Percentiles rank a stretch among this genome's conserved stretches.
phyloP scores from a whole-genome alignment of 306 rosid genomes.

The Pueraria montana region DNA sequence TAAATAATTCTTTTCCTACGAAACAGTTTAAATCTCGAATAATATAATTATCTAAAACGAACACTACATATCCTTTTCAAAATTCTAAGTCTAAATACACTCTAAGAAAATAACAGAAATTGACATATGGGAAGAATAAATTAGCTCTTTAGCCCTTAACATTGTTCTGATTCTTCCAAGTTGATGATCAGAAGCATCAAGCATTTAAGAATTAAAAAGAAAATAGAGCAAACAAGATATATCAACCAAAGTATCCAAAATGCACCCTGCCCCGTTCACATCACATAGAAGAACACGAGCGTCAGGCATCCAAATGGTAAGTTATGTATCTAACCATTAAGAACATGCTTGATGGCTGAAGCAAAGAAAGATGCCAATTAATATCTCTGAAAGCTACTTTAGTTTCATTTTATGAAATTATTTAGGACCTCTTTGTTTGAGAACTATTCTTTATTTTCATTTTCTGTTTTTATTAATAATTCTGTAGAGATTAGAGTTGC shows the following conservation, averaged over 20 bases:
- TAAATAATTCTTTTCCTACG: background rate
- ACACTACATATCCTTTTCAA: background rate
- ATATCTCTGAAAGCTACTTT: background rate
- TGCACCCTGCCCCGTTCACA: background rate
- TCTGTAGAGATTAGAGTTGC: no score
- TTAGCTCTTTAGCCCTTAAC: background rate
- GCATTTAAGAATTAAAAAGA: background rate
- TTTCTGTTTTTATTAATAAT: background rate
- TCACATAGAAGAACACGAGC: background rate
- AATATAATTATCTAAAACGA: background rate
- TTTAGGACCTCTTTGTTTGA: background rate
- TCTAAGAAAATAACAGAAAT: background rate
- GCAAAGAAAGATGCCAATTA: constrained; percentile 20
- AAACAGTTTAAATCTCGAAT: background rate
- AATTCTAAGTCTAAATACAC: background rate
- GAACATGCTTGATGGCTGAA: background rate
- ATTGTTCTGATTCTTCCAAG: constrained; percentile 6
- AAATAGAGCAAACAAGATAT: background rate
- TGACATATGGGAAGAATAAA: background rate
- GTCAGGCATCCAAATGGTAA: constrained; percentile 7
- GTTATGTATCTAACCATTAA: background rate
- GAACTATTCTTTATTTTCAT: background rate
- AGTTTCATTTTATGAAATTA: background rate
- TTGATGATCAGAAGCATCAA: constrained; percentile 7
- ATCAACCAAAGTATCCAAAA: constrained; percentile 1